A percentile compares a stretch with the other conserved stretches of the same genome.
Evolutionary conservation across 202 grass and related monocot genomes (phyloP).

Genomic region (Sporobolus alterniflorus): DNA sequence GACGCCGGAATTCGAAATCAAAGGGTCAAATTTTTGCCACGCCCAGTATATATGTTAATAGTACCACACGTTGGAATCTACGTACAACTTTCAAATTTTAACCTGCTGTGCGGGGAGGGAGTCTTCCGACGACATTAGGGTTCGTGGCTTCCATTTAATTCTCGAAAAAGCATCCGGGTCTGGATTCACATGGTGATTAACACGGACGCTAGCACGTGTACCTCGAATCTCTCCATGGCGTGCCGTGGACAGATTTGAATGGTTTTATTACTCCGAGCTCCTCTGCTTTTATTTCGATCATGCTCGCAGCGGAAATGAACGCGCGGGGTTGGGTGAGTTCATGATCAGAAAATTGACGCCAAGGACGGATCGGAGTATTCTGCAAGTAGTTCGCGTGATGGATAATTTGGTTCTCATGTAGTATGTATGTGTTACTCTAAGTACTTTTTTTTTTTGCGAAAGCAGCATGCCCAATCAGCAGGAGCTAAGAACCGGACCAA

Average conservation of each 20-base stretch:
- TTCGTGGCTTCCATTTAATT: conserved; percentile 29
- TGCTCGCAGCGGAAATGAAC: background rate
- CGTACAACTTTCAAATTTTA: background rate
- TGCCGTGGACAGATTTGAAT: background rate
- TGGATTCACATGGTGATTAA: conserved; percentile 20
- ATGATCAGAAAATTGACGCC: no score
- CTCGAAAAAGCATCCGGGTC: conserved; percentile 12
- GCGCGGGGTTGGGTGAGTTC: background rate
- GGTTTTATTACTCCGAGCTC: background rate
- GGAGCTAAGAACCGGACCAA: no score
- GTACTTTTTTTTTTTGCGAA: no score
- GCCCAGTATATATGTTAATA: no score
- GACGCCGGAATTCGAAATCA: background rate
- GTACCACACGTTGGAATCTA: background rate
- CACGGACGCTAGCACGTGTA: background rate
- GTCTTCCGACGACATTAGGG: background rate
- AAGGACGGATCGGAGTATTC: no score
- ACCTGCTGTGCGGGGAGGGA: background rate
- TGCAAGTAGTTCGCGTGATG: no score
- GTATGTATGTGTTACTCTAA: no score
- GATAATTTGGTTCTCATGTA: no score
- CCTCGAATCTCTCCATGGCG: background rate
- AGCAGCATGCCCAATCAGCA: no score
- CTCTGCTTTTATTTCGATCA: background rate
- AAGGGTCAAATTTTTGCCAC: background rate